Evolutionary conservation across 78 protist species (phyloP), one percentile per base, ranked within the genome.

Genomic region (Dictyostelium brefeldianum): DNA sequence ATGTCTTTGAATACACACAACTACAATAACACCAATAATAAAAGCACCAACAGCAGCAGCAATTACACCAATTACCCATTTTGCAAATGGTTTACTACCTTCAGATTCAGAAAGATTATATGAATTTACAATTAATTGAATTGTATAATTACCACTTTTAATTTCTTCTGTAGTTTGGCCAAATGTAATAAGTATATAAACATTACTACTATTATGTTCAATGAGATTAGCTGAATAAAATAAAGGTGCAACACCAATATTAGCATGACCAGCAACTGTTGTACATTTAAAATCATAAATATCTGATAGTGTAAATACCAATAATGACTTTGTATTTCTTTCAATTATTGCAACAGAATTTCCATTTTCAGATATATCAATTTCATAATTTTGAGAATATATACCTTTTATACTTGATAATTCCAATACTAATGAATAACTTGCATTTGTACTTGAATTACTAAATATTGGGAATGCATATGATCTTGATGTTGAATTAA

Each of bases 281-380:
- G 51, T 12, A 17, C 31, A 25, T 31, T 69, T 69, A 69, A 69
- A 36, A 36, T 50, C 31, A 69, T 69, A 69, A n/a, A 69, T 69
- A 69, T 69, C 77, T 10, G 77, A 69, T 31, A 69, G 5, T 29
- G 47, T 69, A 69, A 69, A 29, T 17, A 69, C 43, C 25, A 69
- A 7, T 36, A 69, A 69, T 9, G 73, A 64, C 9, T 69, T 20
- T 25, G 77, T 25, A 25, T 69, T 36, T n/a, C 31, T 12, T 17
- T 69, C 48, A 18, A 25, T 69, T 17, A 69, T 0, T 64, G 73
- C 14, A n/a, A 64, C 12, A 25, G 73, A 64, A 11, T n/a, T 64
- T 64, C 36, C 20, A 11, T 15, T n/a, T 64, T 64, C 47, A 27
- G 73, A 64, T 9, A 11, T 9, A 27, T n/a, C 73, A 27, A 4